These are phyloP conservation scores for Salmacisia buchloeana DNA, from an alignment of 1,284 basidiomycete genomes.

Conservation along the genomic window DNA sequence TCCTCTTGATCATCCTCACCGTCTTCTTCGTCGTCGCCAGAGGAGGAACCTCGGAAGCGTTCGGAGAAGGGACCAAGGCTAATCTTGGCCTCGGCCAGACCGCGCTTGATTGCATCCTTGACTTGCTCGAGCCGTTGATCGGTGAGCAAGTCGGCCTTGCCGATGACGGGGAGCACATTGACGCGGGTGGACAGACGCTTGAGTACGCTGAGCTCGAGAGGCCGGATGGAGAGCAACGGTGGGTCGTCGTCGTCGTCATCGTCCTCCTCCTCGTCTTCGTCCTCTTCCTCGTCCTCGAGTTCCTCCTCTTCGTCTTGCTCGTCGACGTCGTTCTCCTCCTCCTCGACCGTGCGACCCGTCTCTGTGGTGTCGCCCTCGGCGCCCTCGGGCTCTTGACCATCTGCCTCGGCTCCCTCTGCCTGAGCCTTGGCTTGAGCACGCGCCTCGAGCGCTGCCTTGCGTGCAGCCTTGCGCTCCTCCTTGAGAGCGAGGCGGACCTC, in stretches of 20 bases:
- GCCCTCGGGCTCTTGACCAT: background rate
- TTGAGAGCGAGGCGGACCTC: background rate
- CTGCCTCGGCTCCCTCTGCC: background rate
- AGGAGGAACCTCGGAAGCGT: too few relatives aligned
- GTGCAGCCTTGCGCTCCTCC: background rate
- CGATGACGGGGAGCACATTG: slow-evolving; percentile 71
- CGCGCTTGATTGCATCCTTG: slow-evolving; percentile 64
- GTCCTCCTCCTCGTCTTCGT: background rate
- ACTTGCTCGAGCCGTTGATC: slow-evolving; percentile 63
- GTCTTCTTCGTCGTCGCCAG: background rate
- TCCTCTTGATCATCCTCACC: background rate
- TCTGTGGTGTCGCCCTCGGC: too few relatives aligned
- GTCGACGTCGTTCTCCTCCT: background rate
- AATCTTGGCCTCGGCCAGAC: slow-evolving; percentile 52
- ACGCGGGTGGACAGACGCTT: slow-evolving; percentile 63
- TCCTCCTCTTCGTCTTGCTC: background rate
- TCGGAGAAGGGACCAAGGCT: slow-evolving; percentile 3
- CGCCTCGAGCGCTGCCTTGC: background rate
- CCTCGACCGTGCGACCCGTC: background rate
- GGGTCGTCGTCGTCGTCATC: background rate
- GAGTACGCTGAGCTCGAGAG: slow-evolving; percentile 70
- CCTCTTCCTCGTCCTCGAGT: background rate
- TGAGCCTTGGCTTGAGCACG: background rate
- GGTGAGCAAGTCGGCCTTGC: slow-evolving; percentile 69
- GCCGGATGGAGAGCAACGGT: slow-evolving; percentile 60